Evolutionary conservation across 2,329 filamentous ascomycete species (phyloP), one percentile per base, ranked within the genome.

Genomic region (Neofusicoccum parvum): DNA sequence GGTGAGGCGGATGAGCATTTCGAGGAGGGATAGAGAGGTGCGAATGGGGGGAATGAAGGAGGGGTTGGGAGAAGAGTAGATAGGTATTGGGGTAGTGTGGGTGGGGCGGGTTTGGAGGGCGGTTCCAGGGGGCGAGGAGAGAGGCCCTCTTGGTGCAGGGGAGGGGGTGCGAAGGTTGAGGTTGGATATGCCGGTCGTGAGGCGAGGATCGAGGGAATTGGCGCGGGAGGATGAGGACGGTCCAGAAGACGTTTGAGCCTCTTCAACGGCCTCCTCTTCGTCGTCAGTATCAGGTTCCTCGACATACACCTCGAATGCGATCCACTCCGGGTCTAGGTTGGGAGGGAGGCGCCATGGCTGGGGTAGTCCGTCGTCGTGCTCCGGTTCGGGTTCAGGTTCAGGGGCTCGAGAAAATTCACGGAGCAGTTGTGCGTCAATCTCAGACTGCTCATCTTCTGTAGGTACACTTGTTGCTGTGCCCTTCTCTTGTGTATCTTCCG

Each of bases 261-360:
- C 72, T 27, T 78, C 76, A 66, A 23, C 73, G 14, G 80, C 80
- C 45, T 80, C 74, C 41, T 83, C 79, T 45, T 87, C 85, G 0
- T 84, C 83, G 46, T 86, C 85, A 0, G 85, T 86, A 1, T 83
- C 80, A 3, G 87, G 83, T 34, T 83, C 80, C 71, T 92, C 88
- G 15, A 87, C 85, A 73, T 90, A 95, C 0, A 97, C 91, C 74
- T 97, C 92, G 15, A 97, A 87, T 0, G 94, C 94, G 69, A 97
- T 86, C 94, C 94, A 97, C 76, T 96, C 94, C 0, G 90, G 88
- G 70, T 97, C 94, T 0, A 97, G 81, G 67, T 93, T 90, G 1
- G 84, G 82, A 0, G 92, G 92, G 2, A 96, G 80, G 11, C 81
- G 80, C 85, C 87, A 90, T 7, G 80, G 76, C 51, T 81, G 78